Base-by-base conservation (phyloP, 2,329 filamentous ascomycete genomes). In the Pezicula neosporulosa region DNA sequence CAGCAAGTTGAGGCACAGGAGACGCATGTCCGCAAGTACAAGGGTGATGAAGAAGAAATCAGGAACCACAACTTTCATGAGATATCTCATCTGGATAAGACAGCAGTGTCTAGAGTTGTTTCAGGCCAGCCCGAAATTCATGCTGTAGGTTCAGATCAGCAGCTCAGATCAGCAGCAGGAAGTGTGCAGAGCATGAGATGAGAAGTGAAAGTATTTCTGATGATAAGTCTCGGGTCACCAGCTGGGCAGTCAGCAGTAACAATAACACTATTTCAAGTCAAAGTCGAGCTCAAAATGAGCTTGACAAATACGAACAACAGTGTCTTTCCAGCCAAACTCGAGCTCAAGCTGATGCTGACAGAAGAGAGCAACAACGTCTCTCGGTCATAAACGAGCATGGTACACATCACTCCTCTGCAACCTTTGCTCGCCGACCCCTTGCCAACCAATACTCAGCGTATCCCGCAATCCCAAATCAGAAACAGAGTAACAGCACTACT, bases 151-250 rank as follows among this genome's bases (percentile, higher is more conserved):
- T 74, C 73, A 0, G 69, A 66, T 35, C 73, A 78, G 44, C 70
- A 74, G 50, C 63, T 80, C 42, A 72, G 68, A 47, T 83, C 81
- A 7, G 75, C 76, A 35, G 71, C 77, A 57, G 81, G 79, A 1
- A 84, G 82, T 54, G 58, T 82, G 5, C 77, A 77, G 53, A 83
- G 76, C 53, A 56, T 77, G 2, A 59, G 57, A 56, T 77, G 2
- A 59, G 57, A 19, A 75, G 69, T 48, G 71, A 72, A 6, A 66
- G 66, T 38, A 68, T 68, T 67, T 13, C 58, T 42, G 77, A 80
- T 37, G 77, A 82, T 18, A 80, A 72, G 56, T 87, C 83, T n/a
- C 72, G 86, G 19, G 81, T 89, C 47, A 89, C 86, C 2, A 90
- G 86, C 65, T 90, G 87, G 87, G 80, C 79, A 4, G 30, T 33